Percentiles rank a stretch among this genome's conserved stretches.
Conservation (phyloP, 2,329 filamentous ascomycete species). For the Fusarium goolgardi region DNA sequence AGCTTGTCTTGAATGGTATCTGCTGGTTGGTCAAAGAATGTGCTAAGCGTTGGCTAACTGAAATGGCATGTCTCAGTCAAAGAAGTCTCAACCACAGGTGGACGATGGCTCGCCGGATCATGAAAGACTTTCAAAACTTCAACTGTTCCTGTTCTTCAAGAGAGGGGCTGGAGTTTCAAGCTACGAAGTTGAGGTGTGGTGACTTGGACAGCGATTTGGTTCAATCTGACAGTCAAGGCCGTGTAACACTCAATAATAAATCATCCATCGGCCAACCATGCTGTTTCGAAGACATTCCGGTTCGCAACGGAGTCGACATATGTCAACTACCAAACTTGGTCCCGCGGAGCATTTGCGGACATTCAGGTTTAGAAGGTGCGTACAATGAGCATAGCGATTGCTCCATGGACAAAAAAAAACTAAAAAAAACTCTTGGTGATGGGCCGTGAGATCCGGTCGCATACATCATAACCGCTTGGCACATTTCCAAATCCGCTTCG, state of each 20-base stretch:
- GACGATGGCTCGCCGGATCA: slow-evolving; percentile 3
- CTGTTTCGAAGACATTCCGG: slow-evolving; percentile 12
- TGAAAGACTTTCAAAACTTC: slow-evolving; percentile 11
- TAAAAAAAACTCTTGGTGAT: slow-evolving; percentile 25
- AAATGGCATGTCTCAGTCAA: slow-evolving; percentile 32
- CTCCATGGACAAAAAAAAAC: not conserved
- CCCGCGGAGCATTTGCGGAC: slow-evolving; percentile 24
- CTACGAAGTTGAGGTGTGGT: slow-evolving; percentile 27
- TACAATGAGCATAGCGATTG: slow-evolving; percentile 2
- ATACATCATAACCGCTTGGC: slow-evolving; percentile 43
- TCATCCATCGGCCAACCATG: slow-evolving; percentile 8
- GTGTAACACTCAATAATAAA: slow-evolving; percentile 8
- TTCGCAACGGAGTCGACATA: not conserved
- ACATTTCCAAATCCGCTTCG: slow-evolving; percentile 28
- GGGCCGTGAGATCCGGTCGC: slow-evolving; percentile 45
- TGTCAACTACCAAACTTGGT: not conserved
- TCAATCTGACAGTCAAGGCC: slow-evolving; percentile 9
- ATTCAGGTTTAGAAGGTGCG: not conserved
- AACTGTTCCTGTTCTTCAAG: not conserved
- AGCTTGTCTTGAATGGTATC: slow-evolving; percentile 15
- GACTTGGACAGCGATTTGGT: slow-evolving; percentile 21
- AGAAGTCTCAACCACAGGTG: slow-evolving; percentile 21
- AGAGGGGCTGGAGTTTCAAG: slow-evolving; percentile 34
- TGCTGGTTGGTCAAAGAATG: slow-evolving; percentile 1
- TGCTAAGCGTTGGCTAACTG: slow-evolving; percentile 17